A percentile compares a stretch with the other conserved stretches of the same genome.
phyloP scores from a whole-genome alignment of 1,139 yeast species.

The Torulaspora globosa region DNA sequence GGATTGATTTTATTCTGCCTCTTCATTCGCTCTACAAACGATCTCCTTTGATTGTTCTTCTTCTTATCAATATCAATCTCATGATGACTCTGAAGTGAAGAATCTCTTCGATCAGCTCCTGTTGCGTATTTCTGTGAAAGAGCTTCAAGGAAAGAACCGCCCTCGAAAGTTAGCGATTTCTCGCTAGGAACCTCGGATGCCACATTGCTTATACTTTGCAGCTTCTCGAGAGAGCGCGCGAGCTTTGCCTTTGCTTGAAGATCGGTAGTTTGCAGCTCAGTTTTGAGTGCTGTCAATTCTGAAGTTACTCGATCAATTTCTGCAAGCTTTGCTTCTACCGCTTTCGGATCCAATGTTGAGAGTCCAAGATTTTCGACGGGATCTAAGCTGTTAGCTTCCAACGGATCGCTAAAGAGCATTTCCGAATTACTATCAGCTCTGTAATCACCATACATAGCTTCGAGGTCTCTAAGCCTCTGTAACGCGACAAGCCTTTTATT shows the following conservation, averaged over 20 bases:
- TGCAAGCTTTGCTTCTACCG: slow-evolving; percentile 43
- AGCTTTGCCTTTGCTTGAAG: slow-evolving; percentile 8
- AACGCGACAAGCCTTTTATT: slow-evolving; percentile 60
- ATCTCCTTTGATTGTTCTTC: slow-evolving; percentile 23
- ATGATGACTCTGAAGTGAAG: slow-evolving; percentile 3
- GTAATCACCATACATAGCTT: slow-evolving; percentile 55
- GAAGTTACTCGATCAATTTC: slow-evolving; percentile 47
- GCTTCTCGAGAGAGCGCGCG: too few relatives aligned
- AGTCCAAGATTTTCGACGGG: slow-evolving; percentile 4
- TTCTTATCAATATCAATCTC: slow-evolving; percentile 10
- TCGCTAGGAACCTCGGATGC: slow-evolving; percentile 14
- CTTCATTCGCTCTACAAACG: slow-evolving; percentile 34
- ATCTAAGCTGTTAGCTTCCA: slow-evolving; percentile 9
- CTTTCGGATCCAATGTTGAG: slow-evolving; percentile 42
- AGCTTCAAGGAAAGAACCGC: slow-evolving; percentile 33
- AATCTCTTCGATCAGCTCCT: slow-evolving; percentile 21
- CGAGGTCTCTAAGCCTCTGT: slow-evolving; percentile 63
- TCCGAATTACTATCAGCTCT: slow-evolving; percentile 48
- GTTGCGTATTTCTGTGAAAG: slow-evolving; percentile 36
- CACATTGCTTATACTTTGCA: slow-evolving; percentile 4
- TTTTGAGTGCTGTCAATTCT: slow-evolving; percentile 31
- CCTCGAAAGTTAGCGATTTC: not conserved
- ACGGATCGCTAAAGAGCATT: slow-evolving; percentile 11
- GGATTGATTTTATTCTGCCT: slow-evolving; percentile 8
- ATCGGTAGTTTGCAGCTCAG: slow-evolving; percentile 7